Evolutionary conservation across 148 eudicot genomes (phyloP).

Genomic region (Gaultheria prostrata): DNA sequence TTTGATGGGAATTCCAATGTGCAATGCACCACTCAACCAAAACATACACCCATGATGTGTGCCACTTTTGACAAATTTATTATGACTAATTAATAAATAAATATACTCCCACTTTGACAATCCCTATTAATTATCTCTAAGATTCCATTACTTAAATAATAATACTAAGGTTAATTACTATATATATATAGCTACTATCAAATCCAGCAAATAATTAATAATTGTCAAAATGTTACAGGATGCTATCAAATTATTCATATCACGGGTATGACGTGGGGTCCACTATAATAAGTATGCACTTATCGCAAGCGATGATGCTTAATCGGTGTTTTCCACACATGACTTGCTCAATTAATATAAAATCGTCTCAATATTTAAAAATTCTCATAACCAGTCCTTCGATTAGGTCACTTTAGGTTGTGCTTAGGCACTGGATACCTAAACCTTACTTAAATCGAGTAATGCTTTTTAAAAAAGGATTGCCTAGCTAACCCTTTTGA

Average conservation of each 20-base stretch:
- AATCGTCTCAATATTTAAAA: background rate
- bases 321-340: background rate
- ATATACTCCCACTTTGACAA: constrained; percentile 20
- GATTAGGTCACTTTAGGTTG: background rate
- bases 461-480: background rate
- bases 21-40: constrained; percentile 22
- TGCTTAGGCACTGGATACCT: background rate
- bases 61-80: constrained; percentile 6
- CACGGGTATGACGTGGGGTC: background rate
- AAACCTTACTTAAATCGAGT: background rate
- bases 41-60: constrained; percentile 4
- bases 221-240: background rate
- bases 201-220: no score
- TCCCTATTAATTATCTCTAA: constrained; percentile 14
- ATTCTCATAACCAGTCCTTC: background rate
- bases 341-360: background rate
- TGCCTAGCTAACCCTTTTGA: background rate
- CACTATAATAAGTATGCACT: background rate
- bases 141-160: constrained; percentile 17
- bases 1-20: constrained; percentile 14
- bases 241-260: background rate
- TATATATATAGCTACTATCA: no score
- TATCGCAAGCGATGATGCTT: background rate
- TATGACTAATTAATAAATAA: constrained; percentile 8
- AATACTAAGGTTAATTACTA: no score